Evolutionary conservation across 106 monocot species (phyloP).

Genomic region (Dendrobium huoshanense): DNA sequence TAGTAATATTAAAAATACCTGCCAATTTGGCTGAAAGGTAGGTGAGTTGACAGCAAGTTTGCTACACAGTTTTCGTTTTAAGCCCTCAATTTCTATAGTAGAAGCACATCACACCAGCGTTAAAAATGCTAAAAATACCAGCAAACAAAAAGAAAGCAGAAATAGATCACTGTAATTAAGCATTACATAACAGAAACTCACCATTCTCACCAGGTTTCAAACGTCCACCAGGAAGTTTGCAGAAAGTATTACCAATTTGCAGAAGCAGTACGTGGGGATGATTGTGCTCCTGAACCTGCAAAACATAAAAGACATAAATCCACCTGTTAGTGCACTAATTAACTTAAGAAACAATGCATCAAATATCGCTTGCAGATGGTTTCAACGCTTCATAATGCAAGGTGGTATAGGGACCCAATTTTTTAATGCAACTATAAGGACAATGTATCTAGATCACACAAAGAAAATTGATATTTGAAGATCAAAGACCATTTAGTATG

Average conservation of each 20-base stretch:
- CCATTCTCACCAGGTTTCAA: slow-evolving; percentile 99
- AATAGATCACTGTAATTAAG: slow-evolving; percentile 23
- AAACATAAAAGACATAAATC: slow-evolving; percentile 3
- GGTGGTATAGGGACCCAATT: neutral
- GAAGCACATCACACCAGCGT: neutral
- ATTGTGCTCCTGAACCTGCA: slow-evolving; percentile 97
- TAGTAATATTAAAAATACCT: slow-evolving; percentile 38
- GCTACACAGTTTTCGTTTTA: slow-evolving; percentile 83
- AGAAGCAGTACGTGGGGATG: slow-evolving; percentile 91
- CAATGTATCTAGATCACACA: too few relatives aligned
- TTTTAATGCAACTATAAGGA: neutral
- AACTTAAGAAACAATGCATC: neutral
- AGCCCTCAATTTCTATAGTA: slow-evolving; percentile 78
- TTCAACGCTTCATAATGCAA: neutral
- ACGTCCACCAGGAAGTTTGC: slow-evolving; percentile 98
- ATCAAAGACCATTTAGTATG: too few relatives aligned
- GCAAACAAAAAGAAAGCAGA: neutral
- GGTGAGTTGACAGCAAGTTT: slow-evolving; percentile 89
- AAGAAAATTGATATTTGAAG: too few relatives aligned
- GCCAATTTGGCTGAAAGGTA: slow-evolving; percentile 89
- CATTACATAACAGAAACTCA: slow-evolving; percentile 9
- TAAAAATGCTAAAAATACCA: neutral
- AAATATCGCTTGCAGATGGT: neutral
- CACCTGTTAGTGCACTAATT: neutral
- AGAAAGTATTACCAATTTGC: slow-evolving; percentile 99